phyloP scores from a whole-genome alignment of 805 yeast genomes.

The Metschnikowia reukaufii region DNA sequence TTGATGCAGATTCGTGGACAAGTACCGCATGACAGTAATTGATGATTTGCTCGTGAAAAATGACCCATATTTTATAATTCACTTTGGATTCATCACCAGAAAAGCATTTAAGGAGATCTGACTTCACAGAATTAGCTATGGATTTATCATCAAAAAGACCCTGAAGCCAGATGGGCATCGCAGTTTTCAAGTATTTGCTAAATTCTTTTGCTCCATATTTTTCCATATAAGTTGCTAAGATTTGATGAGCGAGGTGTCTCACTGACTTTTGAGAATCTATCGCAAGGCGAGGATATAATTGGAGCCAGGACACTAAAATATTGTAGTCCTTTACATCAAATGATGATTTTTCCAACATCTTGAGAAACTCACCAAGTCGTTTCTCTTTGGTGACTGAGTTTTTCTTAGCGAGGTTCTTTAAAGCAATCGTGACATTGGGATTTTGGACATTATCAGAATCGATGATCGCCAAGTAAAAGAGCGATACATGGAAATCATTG shows the following conservation, averaged over 20 bases:
- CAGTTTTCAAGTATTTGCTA: constrained; percentile 65
- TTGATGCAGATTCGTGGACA: constrained; percentile 55
- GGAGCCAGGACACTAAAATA: constrained; percentile 68
- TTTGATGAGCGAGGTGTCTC: constrained; percentile 59
- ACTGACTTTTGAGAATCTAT: constrained; percentile 68
- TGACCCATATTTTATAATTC: constrained; percentile 53
- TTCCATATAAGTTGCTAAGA: constrained; percentile 49
- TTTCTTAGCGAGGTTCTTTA: constrained; percentile 74
- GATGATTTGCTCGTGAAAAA: constrained; percentile 57
- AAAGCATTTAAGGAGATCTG: constrained; percentile 54
- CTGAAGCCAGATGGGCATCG: constrained; percentile 70
- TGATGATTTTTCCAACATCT: constrained; percentile 33
- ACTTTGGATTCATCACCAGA: constrained; percentile 51
- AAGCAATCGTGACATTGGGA: constrained; percentile 59
- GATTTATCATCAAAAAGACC: constrained; percentile 73
- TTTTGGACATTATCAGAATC: constrained; percentile 41
- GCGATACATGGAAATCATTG: constrained; percentile 32
- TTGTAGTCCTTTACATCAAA: constrained; percentile 45
- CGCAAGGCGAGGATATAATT: constrained; percentile 76
- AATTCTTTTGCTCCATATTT: constrained; percentile 57
- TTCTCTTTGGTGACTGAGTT: constrained; percentile 86
- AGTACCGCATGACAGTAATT: constrained; percentile 54
- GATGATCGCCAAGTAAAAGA: constrained; percentile 78
- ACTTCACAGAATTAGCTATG: constrained; percentile 52
- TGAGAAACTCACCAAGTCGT: constrained; percentile 55